Percentiles rank a stretch among this genome's conserved stretches.
These are phyloP conservation scores for Athelia psychrophila DNA, from an alignment of 1,284 basidiomycete genomes.

Conservation along the genomic window DNA sequence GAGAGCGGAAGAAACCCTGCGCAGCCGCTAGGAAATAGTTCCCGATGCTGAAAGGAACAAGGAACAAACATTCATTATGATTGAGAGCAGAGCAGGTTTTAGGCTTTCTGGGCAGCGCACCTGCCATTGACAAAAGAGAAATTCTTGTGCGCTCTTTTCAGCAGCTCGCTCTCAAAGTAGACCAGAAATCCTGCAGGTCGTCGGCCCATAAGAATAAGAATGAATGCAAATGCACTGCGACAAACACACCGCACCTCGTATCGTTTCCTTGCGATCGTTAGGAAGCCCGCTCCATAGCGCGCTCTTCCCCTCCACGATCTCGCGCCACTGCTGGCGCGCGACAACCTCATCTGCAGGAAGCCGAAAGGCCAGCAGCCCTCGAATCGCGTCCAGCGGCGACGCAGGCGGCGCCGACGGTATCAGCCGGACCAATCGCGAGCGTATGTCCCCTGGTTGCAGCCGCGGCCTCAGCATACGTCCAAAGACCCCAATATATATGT, in stretches of 20 bases:
- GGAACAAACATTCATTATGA: conserved; percentile 18
- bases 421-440: conserved; percentile 77
- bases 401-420: conserved; percentile 62
- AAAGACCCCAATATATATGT: conserved; percentile 3
- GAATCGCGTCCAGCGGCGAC: conserved; percentile 69
- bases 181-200: conserved; percentile 74
- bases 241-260: conserved; percentile 57
- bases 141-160: conserved; percentile 87
- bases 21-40: conserved; percentile 90
- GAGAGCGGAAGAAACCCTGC: conserved; percentile 82
- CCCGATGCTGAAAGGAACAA: conserved; percentile 58
- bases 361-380: conserved; percentile 77
- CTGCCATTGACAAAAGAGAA: conserved; percentile 89
- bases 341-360: conserved; percentile 72
- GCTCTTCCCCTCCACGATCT: conserved; percentile 90
- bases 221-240: neutral
- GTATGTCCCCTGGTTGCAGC: conserved; percentile 65
- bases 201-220: neutral
- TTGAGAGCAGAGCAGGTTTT: neutral
- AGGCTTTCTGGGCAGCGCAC: no score
- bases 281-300: conserved; percentile 87
- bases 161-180: conserved; percentile 84
- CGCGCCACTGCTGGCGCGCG: conserved; percentile 88
- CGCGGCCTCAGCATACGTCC: conserved; percentile 7
- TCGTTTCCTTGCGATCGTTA: conserved; percentile 88